Evolutionary conservation across 2,329 filamentous ascomycete species (phyloP), one percentile per base, ranked within the genome.

Genomic region (Colletotrichum ledebouriae): DNA sequence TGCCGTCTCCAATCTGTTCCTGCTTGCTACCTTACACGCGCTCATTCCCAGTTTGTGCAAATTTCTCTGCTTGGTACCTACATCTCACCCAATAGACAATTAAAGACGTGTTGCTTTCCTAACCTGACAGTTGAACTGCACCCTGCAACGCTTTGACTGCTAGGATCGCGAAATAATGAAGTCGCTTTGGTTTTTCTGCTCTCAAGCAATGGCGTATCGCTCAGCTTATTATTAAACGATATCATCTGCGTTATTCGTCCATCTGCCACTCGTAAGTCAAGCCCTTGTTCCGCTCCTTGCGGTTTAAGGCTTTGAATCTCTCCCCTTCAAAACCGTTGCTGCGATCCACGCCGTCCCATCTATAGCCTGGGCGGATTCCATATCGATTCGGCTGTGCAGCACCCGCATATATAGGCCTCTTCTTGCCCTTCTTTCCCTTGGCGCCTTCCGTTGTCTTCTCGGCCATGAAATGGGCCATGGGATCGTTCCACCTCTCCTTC

Each of bases 341-440:
- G 72, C 96, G 86, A 83, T 99, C 96, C 17, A 99, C 96, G 6
- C 97, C 96, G 83, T 99, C 96, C 96, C 96, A 99, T 72, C 93
- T 85, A 82, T 97, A 94, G 0, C 96, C 97, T 0, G 96, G 96
- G 69, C 91, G 86, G 70, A 99, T 98, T 1, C 93, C 93, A 81
- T 98, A 98, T 20, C 96, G 87, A 84, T 99, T 99, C 50, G 96
- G 96, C 75, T 92, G 87, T 63, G 92, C 92, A 0, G 90, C 86
- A 0, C 95, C 96, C 69, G 89, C 83, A 77, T 98, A 99, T 4
- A 92, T 77, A 4, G 91, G 93, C 72, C 86, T 89, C 63, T 73
- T 79, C 62, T 75, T 77, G n/a, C 64, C 74, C 55, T 70, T 73
- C 53, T 75, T 73, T 2, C 73, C 73, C 71, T 76, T 76, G 1